Base-by-base conservation (phyloP, 2,329 filamentous ascomycete genomes). In the Pyricularia sp. region DNA sequence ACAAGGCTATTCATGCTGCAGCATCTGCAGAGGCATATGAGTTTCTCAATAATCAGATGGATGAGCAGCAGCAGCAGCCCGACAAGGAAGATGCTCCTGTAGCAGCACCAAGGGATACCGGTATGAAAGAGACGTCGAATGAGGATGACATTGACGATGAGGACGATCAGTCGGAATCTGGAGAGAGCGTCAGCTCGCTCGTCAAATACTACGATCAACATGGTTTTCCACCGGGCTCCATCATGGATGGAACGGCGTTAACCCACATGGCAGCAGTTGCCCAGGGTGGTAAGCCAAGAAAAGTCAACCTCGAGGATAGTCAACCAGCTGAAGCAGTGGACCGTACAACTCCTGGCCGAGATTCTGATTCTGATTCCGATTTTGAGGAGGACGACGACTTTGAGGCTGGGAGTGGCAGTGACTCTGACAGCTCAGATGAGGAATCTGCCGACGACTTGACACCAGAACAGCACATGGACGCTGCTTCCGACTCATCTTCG, bases 1-100 rank as follows among this genome's bases (percentile, higher is more conserved):
- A 64, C 55, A 79, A 26, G 22, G 22, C 22, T 35, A 28, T 40
- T 12, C 22, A 30, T 19, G 12, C 61, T 13, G 35, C 61, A 28
- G 61, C 4, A n/a, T 62, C 60, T n/a, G 30, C 60, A n/a, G 26
- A 61, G 28, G 28, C 26, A 63, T 70, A 71, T 7, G 70, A 77
- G 1, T 68, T 81, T 3, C 66, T 69, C 6, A 72, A 69, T n/a
- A 72, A 74, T 24, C 63, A 70, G 4, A 72, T 73, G 16, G 70
- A 81, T 65, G 62, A 78, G 10, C 72, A 71, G n/a, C 70, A 71
- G n/a, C 70, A 68, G n/a, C 74, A 79, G 0, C 82, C 70, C 82
- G 6, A 65, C 70, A 1, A 70, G 62, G 53, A 57, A 13, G n/a
- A 57, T 26, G 53, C 4, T 4, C 22, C n/a, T 26, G 24, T 12